Evolutionary conservation across 1,284 basidiomycete species (phyloP).

Genomic region (Ustilago xerochloae): DNA sequence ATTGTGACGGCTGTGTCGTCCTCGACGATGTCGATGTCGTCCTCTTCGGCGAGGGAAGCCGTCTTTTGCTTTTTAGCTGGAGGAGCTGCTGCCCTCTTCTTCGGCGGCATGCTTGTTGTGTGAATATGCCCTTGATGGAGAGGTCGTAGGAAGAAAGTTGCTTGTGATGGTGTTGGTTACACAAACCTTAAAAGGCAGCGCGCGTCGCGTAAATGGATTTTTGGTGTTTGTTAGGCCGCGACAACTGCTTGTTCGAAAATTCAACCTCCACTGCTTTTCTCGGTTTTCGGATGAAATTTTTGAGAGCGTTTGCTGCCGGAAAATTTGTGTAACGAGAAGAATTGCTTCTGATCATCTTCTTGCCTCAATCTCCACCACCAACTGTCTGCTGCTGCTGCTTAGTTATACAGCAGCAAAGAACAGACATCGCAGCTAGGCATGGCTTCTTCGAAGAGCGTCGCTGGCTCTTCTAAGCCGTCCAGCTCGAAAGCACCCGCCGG

Average conservation of each 20-base stretch:
- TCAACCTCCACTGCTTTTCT: conserved; percentile 20
- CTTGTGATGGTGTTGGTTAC: conserved; percentile 19
- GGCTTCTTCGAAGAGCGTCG: conserved; percentile 3
- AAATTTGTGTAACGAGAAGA: not conserved
- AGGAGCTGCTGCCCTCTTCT: conserved; percentile 11
- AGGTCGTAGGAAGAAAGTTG: not conserved
- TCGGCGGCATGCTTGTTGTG: conserved; percentile 20
- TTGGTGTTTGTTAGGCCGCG: not conserved
- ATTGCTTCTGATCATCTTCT: not conserved
- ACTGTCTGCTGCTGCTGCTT: conserved; percentile 1
- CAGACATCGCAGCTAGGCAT: not conserved
- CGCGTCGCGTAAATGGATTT: conserved; percentile 32
- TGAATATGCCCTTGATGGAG: not conserved
- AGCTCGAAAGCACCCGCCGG: conserved; percentile 3
- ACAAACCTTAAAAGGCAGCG: conserved; percentile 3
- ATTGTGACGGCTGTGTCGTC: conserved; percentile 2
- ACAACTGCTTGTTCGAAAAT: not conserved
- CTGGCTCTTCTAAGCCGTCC: conserved; percentile 12
- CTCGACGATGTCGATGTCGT: conserved; percentile 3
- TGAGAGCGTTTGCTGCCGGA: not conserved
- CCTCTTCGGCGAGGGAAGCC: not conserved
- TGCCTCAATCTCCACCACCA: not conserved
- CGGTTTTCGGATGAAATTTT: conserved; percentile 1
- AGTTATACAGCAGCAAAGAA: not conserved
- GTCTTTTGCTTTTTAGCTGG: conserved; percentile 10